A percentile compares a stretch with the other conserved stretches of the same genome.
These are phyloP conservation scores for Neonectria coccinea DNA, from an alignment of 2,329 filamentous ascomycete species.

Conservation along the genomic window DNA sequence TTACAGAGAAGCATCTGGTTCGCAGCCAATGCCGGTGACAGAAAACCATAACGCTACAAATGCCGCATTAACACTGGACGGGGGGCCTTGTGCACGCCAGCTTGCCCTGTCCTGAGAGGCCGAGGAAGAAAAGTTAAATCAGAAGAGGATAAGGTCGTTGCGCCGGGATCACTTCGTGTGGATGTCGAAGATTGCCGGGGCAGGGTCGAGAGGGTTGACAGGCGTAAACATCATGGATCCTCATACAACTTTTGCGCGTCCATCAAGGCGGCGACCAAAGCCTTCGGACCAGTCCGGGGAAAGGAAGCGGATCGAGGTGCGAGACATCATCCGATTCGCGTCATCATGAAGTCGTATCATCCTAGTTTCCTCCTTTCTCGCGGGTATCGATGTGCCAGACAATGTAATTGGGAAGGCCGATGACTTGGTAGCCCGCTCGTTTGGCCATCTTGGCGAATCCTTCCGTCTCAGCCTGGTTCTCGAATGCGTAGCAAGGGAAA, in stretches of 20 bases:
- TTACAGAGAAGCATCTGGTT: conserved; percentile 45
- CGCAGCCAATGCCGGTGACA: conserved; percentile 31
- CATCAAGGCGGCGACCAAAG: conserved; percentile 30
- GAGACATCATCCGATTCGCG: conserved; percentile 27
- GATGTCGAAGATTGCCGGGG: conserved; percentile 24
- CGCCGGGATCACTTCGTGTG: conserved; percentile 20
- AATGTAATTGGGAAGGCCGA: conserved; percentile 95
- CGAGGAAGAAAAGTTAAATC: conserved; percentile 23
- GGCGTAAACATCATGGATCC: conserved; percentile 43
- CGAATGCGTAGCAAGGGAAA: conserved; percentile 95
- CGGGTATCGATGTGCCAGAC: conserved; percentile 99
- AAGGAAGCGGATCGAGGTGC: conserved; percentile 38
- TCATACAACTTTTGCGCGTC: conserved; percentile 41
- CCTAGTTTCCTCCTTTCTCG: conserved; percentile 87
- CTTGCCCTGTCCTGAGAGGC: conserved; percentile 21
- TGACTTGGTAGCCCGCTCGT: conserved; percentile 90
- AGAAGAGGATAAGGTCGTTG: conserved; percentile 13
- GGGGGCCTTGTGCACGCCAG: conserved; percentile 2
- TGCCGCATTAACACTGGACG: conserved; percentile 33
- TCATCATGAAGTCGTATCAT: conserved; percentile 21
- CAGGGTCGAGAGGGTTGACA: conserved; percentile 25
- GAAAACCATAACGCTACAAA: conserved; percentile 38
- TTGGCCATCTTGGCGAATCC: conserved; percentile 99
- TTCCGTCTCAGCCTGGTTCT: conserved; percentile 99
- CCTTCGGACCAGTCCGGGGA: conserved; percentile 34